Evolutionary conservation across 805 yeast species (phyloP), one percentile per base, ranked within the genome.

Genomic region (Saturnispora quitensis): DNA sequence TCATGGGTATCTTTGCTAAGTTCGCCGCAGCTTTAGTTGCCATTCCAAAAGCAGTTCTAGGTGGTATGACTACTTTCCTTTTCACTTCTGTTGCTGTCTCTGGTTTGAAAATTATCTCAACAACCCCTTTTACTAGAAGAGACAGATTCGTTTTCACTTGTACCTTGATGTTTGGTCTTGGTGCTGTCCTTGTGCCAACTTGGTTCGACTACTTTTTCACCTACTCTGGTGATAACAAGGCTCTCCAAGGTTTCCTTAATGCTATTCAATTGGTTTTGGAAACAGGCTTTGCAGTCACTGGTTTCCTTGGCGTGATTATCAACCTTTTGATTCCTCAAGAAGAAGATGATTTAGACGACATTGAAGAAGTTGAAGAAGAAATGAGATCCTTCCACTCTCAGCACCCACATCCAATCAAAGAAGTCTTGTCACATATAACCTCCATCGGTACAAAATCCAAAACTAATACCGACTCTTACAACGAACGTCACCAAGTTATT

Each of bases 11-110:
- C 43, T 86, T 89, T 64, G 76, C 95, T 53, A 86, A 87, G 68
- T 87, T 87, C 65, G 89, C 90, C 36, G 95, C 93, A 47, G 89
- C 96, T n/a, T 74, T 89, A 53, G 88, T 84, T 31, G 76, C 95
- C 34, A 87, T 86, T 61, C 95, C 95, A 42, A 75, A 73, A 51
- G 74, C 93, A 1, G 87, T 84, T 31, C 73, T 89, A 52, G 97
- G 96, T 56, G 96, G 96, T 57, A 87, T 89, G 95, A 77, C 82
- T 31, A 62, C 81, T 13, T 77, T 77, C 68, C 65, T 77, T 48
- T 77, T 77, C 68, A 73, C 78, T 25, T 73, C 81, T 17, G 82
- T 78, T 44, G 79, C 81, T 1, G 78, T 78, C 25, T 76, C 81
- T 17, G 82, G 82, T 63, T 67, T 78, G 47, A 76, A 72, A 64